Evolutionary conservation across 106 monocot species (phyloP).

Genomic region (Platanthera zijinensis): DNA sequence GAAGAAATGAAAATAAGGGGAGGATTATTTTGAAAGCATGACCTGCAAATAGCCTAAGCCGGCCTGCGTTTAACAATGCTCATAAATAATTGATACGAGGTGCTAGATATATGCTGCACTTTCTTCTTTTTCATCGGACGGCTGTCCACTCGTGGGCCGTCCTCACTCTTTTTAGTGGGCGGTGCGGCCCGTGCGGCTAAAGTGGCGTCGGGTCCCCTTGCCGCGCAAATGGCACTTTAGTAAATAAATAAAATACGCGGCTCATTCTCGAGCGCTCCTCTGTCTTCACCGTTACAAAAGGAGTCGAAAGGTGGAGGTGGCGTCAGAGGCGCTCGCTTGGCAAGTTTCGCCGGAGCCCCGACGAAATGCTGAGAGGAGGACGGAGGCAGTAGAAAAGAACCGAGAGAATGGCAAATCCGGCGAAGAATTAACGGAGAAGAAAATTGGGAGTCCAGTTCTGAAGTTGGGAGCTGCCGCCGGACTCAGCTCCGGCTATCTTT

Average conservation of each 20-base stretch:
- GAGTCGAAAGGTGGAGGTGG: background rate
- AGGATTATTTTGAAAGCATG: too few species aligned
- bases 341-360: background rate
- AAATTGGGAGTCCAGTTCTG: background rate
- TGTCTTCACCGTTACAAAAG: slow-evolving; percentile 5
- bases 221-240: background rate
- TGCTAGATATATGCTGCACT: too few species aligned
- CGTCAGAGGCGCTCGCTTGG: background rate
- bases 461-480: background rate
- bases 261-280: background rate
- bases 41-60: too few species aligned
- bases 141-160: too few species aligned
- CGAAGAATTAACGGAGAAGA: background rate
- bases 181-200: too few species aligned
- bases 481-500: background rate
- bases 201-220: background rate
- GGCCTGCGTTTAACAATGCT: too few species aligned
- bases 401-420: background rate
- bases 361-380: background rate
- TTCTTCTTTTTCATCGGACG: too few species aligned
- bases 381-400: background rate
- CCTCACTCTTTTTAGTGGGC: too few species aligned
- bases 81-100: too few species aligned
- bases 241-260: background rate
- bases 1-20: too few species aligned